Percentiles rank a stretch among this genome's conserved stretches.
Conservation (phyloP, 2,329 filamentous ascomycete species). For the Xenosphaeropsis pyriputrescens region DNA sequence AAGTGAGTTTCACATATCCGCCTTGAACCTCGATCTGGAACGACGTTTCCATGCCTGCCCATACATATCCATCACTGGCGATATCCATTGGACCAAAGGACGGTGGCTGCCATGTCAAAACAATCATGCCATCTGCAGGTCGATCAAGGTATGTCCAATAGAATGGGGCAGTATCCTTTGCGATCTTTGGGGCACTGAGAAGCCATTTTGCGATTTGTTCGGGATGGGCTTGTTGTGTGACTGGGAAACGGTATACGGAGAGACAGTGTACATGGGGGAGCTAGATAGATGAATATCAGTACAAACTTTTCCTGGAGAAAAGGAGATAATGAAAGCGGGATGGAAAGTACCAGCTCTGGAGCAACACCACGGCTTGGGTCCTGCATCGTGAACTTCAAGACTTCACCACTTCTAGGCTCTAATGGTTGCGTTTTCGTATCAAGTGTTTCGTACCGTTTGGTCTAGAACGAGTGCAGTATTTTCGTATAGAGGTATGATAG, state of each 20-base stretch:
- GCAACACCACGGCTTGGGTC: slow-evolving; percentile 32
- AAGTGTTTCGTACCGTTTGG: too few relatives aligned
- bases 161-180: slow-evolving; percentile 73
- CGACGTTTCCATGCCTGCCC: slow-evolving; percentile 67
- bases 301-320: background rate
- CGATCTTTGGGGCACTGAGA: slow-evolving; percentile 68
- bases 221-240: slow-evolving; percentile 54
- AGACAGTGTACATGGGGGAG: slow-evolving; percentile 82
- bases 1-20: slow-evolving; percentile 41
- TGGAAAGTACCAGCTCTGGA: slow-evolving; percentile 22
- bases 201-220: slow-evolving; percentile 75
- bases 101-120: slow-evolving; percentile 80
- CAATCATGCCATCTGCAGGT: slow-evolving; percentile 67
- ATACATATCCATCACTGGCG: slow-evolving; percentile 84
- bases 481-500: too few relatives aligned
- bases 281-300: slow-evolving; percentile 25
- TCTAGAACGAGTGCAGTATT: too few relatives aligned
- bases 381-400: background rate
- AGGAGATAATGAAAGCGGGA: background rate
- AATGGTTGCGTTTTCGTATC: too few relatives aligned
- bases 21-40: slow-evolving; percentile 59
- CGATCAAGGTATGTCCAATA: slow-evolving; percentile 85
- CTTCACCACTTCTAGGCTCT: too few relatives aligned
- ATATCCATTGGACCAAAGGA: slow-evolving; percentile 58
- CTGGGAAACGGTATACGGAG: slow-evolving; percentile 69